Evolutionary conservation across 2,329 filamentous ascomycete genomes (phyloP).

Genomic region (Amauroascus verrucosus): DNA sequence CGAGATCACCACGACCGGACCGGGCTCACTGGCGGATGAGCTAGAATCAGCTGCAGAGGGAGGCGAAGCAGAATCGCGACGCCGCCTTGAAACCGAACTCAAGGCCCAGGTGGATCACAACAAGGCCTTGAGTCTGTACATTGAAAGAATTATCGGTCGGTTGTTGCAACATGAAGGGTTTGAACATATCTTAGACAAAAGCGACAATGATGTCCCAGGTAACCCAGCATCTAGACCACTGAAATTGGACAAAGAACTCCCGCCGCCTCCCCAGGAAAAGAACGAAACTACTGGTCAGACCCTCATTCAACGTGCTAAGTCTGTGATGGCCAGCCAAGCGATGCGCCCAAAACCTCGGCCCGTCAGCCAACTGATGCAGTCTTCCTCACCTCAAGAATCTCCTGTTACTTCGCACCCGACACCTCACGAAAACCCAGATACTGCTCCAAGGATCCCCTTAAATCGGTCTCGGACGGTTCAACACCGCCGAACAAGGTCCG

Average conservation of each 20-base stretch:
- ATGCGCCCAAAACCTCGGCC: conserved; percentile 35
- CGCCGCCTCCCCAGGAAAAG: conserved; percentile 56
- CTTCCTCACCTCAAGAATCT: conserved; percentile 7
- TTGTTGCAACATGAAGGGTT: conserved; percentile 91
- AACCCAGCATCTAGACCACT: conserved; percentile 28
- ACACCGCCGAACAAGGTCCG: conserved; percentile 43
- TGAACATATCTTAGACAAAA: conserved; percentile 82
- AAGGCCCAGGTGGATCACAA: conserved; percentile 82
- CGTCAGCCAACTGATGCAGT: conserved; percentile 32
- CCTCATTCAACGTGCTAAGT: conserved; percentile 52
- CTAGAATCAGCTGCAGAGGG: conserved; percentile 59
- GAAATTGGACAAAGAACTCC: conserved; percentile 65
- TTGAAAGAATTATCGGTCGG: conserved; percentile 97
- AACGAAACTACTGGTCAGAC: conserved; percentile 36
- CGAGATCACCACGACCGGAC: conserved; percentile 28
- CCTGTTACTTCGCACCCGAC: conserved; percentile 20
- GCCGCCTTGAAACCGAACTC: conserved; percentile 65
- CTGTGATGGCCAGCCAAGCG: conserved; percentile 42
- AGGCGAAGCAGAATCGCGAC: conserved; percentile 49
- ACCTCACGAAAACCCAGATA: conserved; percentile 39
- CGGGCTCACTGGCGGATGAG: conserved; percentile 70
- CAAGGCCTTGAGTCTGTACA: conserved; percentile 92
- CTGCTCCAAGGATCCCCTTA: conserved; percentile 40
- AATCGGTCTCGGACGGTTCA: conserved; percentile 34
- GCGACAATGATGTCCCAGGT: conserved; percentile 41